A percentile compares a stretch with the other conserved stretches of the same genome.
Evolutionary conservation across 768 basidiomycete genomes (phyloP).

Genomic region (Tulasnella sp.): DNA sequence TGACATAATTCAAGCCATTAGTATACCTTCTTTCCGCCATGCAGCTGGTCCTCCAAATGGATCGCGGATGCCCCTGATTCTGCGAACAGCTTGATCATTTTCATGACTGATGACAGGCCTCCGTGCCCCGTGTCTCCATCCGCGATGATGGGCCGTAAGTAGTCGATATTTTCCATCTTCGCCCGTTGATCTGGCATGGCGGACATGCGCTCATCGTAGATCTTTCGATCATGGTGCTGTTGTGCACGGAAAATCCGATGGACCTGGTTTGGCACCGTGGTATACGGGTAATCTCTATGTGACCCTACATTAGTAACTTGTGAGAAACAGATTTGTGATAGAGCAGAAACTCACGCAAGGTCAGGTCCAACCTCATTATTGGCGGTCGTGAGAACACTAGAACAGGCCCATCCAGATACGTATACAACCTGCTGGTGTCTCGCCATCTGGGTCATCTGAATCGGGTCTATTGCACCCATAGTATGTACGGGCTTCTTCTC

Average conservation of each 20-base stretch:
- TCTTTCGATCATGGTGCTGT: constrained; percentile 84
- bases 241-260: constrained; percentile 86
- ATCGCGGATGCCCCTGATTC: constrained; percentile 87
- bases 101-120: constrained; percentile 88
- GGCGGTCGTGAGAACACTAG: constrained; percentile 76
- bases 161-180: constrained; percentile 72
- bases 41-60: constrained; percentile 88
- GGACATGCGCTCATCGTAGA: constrained; percentile 75
- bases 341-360: constrained; percentile 44
- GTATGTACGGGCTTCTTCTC: constrained; percentile 70
- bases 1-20: no score
- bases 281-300: constrained; percentile 83
- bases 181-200: constrained; percentile 50
- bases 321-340: not conserved
- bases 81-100: constrained; percentile 87
- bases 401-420: constrained; percentile 86
- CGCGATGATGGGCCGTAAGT: constrained; percentile 84
- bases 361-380: constrained; percentile 90
- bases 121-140: constrained; percentile 95
- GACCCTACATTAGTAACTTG: not conserved
- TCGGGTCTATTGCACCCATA: constrained; percentile 86
- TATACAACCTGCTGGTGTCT: constrained; percentile 76
- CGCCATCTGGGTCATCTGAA: constrained; percentile 94
- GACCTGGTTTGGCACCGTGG: constrained; percentile 92
- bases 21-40: constrained; percentile 85